A percentile compares a stretch with the other conserved stretches of the same genome.
phyloP scores from a whole-genome alignment of 2,329 filamentous ascomycete genomes.

The Albophoma yamanashiensis region DNA sequence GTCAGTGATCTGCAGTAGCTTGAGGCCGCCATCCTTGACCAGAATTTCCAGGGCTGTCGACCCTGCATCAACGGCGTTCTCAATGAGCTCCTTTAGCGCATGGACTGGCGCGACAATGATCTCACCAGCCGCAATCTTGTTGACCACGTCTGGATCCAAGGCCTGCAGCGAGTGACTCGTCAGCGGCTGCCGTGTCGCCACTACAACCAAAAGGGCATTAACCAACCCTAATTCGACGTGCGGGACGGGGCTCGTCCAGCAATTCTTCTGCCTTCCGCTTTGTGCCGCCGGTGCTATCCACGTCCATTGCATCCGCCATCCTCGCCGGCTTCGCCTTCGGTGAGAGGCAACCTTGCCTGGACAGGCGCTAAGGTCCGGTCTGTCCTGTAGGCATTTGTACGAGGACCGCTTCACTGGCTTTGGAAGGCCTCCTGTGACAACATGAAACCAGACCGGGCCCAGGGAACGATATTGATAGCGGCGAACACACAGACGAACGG shows the following conservation, averaged over 20 bases:
- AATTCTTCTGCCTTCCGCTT: conserved; percentile 38
- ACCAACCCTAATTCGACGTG: conserved; percentile 39
- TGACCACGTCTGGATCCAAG: conserved; percentile 84
- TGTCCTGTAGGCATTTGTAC: background rate
- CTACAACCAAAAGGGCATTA: background rate
- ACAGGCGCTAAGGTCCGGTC: background rate
- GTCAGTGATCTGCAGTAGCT: conserved; percentile 91
- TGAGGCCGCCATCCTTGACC: conserved; percentile 90
- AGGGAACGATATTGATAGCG: background rate
- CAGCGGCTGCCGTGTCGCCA: background rate
- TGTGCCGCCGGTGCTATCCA: conserved; percentile 27
- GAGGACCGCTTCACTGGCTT: background rate
- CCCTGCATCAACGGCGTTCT: conserved; percentile 96
- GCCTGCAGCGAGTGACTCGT: conserved; percentile 41
- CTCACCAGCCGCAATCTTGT: conserved; percentile 96
- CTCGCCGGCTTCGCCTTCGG: background rate
- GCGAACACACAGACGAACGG: background rate
- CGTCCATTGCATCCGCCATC: conserved; percentile 32
- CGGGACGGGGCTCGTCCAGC: conserved; percentile 24
- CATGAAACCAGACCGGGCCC: background rate
- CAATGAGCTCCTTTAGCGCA: conserved; percentile 90
- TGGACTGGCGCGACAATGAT: conserved; percentile 97
- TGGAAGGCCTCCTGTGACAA: background rate
- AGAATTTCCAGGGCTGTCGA: conserved; percentile 83
- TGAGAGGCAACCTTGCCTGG: background rate